Percentiles rank a stretch among this genome's conserved stretches.
Evolutionary conservation across 805 yeast species (phyloP).

Genomic region (Candida namnaoensis): DNA sequence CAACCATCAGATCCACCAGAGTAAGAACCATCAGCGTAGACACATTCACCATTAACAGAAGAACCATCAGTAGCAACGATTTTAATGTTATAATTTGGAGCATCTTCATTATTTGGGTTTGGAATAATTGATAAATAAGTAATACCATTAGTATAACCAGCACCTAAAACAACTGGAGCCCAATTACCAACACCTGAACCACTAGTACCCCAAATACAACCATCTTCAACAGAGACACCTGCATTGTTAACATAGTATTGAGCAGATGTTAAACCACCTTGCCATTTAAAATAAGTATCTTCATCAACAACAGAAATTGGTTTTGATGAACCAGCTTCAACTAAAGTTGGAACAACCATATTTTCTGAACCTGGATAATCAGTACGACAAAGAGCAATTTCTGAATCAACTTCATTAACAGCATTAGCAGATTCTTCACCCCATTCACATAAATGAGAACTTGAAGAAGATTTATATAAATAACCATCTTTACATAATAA

Average conservation of each 20-base stretch:
- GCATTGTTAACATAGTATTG: slow-evolving; percentile 75
- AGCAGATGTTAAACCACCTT: slow-evolving; percentile 55
- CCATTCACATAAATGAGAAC: slow-evolving; percentile 56
- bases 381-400: slow-evolving; percentile 66
- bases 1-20: slow-evolving; percentile 71
- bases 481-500: slow-evolving; percentile 53
- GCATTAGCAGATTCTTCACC: slow-evolving; percentile 49
- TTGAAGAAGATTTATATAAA: slow-evolving; percentile 45
- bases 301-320: slow-evolving; percentile 56
- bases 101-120: slow-evolving; percentile 56
- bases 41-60: slow-evolving; percentile 60
- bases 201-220: slow-evolving; percentile 63
- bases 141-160: slow-evolving; percentile 73
- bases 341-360: slow-evolving; percentile 67
- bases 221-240: slow-evolving; percentile 59
- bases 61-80: slow-evolving; percentile 66
- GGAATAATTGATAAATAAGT: slow-evolving; percentile 73
- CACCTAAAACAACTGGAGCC: slow-evolving; percentile 72
- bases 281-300: slow-evolving; percentile 51
- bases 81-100: slow-evolving; percentile 58
- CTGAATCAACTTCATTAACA: slow-evolving; percentile 36
- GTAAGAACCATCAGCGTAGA: slow-evolving; percentile 71
- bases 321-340: slow-evolving; percentile 33
- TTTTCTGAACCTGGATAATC: slow-evolving; percentile 81
- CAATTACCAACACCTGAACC: slow-evolving; percentile 65